Evolutionary conservation across 2,329 filamentous ascomycete genomes (phyloP), one percentile per base, ranked within the genome.

Genomic region (Talaromyces sp.): DNA sequence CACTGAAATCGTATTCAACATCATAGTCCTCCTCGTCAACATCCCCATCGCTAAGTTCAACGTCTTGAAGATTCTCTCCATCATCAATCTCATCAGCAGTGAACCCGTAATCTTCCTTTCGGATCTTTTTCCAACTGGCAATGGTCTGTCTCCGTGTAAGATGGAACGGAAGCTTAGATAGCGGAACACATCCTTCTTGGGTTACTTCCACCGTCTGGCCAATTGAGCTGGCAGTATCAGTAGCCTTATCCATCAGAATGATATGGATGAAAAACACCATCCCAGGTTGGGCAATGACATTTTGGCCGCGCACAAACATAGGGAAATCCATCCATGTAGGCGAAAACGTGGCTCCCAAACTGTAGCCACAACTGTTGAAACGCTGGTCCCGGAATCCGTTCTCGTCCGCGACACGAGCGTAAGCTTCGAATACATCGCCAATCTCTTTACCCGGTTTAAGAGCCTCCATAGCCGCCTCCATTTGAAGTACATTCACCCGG

Each of bases 261-360:
- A 73, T 73, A 61, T 73, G 70, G 35, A 73, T 72, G 56, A 73
- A 73, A 59, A 70, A 73, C 4, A 73, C 67, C 70, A 73, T 73
- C 5, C 69, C 68, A 24, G 58, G 50, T 63, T 69, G 60, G 10
- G 65, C 68, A 54, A 58, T n/a, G 14, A 58, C 49, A 11, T 54
- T 58, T 32, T 58, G 56, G 21, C 56, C 56, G 4, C 56, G 46
- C 24, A 58, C 56, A 53, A 58, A 58, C 56, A 58, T 58, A 49
- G 56, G 56, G 29, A 41, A 58, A 32, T 58, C 56, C 56, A 58
- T 58, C 56, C 56, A 58, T 13, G 56, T 58, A 41, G 56, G 56
- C 21, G 68, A 61, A 54, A 71, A 71, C 2, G 69, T 71, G 5
- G 69, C 68, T 21, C 70, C 69, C 35, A 71, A 35, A 51, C 68